Conservation (phyloP, 306 rosid genomes). For the cucumber (Cucumis sativus) region Cucumber_9930_V3 NC_026657.2:23779501-23780000, state of each 20-base stretch:
- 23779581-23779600: neutral
- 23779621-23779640: conserved; percentile 89
- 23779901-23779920: neutral
- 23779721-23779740: neutral
- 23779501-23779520: neutral
- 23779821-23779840: conserved; percentile 88
- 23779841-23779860: conserved; percentile 84
- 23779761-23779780: neutral
- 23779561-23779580: neutral
- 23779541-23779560: neutral
- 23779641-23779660: conserved; percentile 78
- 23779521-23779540: neutral
- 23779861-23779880: neutral
- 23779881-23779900: neutral
- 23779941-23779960: no score
- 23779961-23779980: no score
- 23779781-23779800: conserved; percentile 20
- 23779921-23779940: neutral
- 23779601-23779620: conserved; percentile 21
- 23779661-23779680: conserved; percentile 93
- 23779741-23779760: neutral
- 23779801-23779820: conserved; percentile 83
- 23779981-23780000: no score
- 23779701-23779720: neutral
- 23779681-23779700: conserved; percentile 13